phyloP scores from a whole-genome alignment of 2,329 filamentous ascomycete genomes.

The Geosmithia flava region DNA sequence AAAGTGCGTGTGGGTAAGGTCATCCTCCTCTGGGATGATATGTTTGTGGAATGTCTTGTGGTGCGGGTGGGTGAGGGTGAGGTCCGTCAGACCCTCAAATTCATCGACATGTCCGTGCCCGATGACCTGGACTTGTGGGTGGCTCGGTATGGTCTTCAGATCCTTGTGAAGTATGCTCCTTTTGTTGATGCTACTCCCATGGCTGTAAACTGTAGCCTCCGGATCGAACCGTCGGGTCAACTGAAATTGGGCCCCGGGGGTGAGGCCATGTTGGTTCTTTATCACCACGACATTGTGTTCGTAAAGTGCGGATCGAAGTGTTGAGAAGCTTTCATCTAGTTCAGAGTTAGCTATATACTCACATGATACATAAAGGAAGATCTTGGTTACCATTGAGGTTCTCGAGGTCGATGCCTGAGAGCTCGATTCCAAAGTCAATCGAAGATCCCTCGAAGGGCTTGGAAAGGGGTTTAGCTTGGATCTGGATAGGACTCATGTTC shows the following conservation, averaged over 20 bases:
- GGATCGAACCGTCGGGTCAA: conserved; percentile 67
- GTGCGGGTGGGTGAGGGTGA: conserved; percentile 61
- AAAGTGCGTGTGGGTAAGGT: conserved; percentile 41
- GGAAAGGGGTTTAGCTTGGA: not conserved
- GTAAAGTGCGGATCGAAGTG: conserved; percentile 57
- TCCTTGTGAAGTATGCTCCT: conserved; percentile 65
- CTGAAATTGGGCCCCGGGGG: conserved; percentile 60
- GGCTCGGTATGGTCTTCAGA: conserved; percentile 70
- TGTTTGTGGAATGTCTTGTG: conserved; percentile 65
- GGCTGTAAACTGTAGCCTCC: conserved; percentile 47
- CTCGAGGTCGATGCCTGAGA: conserved; percentile 47
- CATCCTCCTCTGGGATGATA: conserved; percentile 39
- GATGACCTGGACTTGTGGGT: conserved; percentile 65
- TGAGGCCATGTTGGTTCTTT: conserved; percentile 51
- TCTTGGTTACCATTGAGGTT: conserved; percentile 43
- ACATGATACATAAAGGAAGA: not conserved
- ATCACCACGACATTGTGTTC: conserved; percentile 57
- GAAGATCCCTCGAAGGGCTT: conserved; percentile 14
- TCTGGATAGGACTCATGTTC: not conserved
- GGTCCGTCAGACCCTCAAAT: conserved; percentile 59
- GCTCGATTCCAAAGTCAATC: conserved; percentile 48
- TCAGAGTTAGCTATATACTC: not conserved
- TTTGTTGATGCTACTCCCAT: conserved; percentile 59
- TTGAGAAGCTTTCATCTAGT: conserved; percentile 49
- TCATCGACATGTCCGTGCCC: conserved; percentile 58